Percentiles rank a stretch among this genome's conserved stretches.
Conservation (phyloP, 352 stramenopile genomes). For the Chrysophaeum taylorii region DNA sequence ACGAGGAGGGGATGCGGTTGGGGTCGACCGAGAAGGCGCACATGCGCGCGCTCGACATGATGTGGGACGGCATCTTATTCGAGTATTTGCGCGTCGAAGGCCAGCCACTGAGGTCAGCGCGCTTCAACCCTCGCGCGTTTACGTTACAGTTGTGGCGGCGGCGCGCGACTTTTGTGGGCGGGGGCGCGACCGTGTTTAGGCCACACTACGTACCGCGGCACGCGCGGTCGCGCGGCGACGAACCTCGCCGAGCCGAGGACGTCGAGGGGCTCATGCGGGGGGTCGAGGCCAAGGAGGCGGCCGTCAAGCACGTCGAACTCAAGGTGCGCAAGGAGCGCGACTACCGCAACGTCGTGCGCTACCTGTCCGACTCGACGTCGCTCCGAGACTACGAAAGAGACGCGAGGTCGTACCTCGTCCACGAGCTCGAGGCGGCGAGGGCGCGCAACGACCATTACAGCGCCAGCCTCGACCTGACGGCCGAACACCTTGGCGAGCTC, state of each 20-base stretch:
- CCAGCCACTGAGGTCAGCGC: not conserved
- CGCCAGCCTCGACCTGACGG: not conserved
- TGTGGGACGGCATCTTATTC: constrained; percentile 14
- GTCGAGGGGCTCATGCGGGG: not conserved
- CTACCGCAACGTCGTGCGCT: constrained; percentile 3
- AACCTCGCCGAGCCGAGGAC: not conserved
- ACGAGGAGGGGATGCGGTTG: not conserved
- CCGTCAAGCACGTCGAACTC: not conserved
- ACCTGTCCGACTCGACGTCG: not conserved
- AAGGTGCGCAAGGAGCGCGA: constrained; percentile 6
- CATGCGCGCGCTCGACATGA: not conserved
- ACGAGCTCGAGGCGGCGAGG: constrained; percentile 6
- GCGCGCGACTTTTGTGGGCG: not conserved
- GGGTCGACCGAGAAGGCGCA: not conserved
- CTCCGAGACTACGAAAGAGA: constrained; percentile 8
- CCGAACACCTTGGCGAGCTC: not conserved
- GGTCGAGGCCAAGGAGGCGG: not conserved
- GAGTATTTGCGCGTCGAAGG: constrained; percentile 7
- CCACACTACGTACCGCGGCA: not conserved
- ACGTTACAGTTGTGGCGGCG: not conserved
- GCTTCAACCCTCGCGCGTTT: not conserved
- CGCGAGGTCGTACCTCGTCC: constrained; percentile 10
- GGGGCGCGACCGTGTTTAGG: not conserved
- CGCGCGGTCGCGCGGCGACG: not conserved
- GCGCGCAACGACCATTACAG: constrained; percentile 6